phyloP scores from a whole-genome alignment of 176 grass and related monocot species.

The Oryza brachyantha region DNA sequence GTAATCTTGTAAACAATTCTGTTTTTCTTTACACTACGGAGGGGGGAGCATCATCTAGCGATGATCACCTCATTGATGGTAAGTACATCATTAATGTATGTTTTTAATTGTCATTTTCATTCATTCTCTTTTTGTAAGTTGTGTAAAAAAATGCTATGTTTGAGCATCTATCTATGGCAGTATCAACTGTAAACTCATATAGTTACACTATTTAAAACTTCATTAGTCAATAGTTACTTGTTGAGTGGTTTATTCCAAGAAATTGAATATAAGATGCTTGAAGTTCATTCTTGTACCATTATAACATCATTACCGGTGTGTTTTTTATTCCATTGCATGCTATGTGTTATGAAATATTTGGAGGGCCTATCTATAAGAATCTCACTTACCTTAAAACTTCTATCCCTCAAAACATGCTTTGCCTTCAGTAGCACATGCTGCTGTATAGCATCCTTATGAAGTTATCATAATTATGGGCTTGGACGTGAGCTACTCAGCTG shows the following conservation, averaged over 20 bases:
- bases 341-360: neutral
- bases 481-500: neutral
- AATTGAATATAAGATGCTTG: neutral
- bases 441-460: neutral
- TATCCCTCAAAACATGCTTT: neutral
- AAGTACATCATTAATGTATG: constrained; percentile 11
- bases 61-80: constrained; percentile 83
- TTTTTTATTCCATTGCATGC: neutral
- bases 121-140: neutral
- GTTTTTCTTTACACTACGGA: constrained; percentile 71
- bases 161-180: neutral
- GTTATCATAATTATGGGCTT: neutral
- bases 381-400: neutral
- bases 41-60: constrained; percentile 58
- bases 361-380: neutral
- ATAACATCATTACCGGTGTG: neutral
- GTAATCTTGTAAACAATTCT: constrained; percentile 97
- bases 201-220: neutral
- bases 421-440: neutral
- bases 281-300: neutral
- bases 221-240: neutral
- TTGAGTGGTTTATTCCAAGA: neutral
- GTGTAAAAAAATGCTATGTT: neutral
- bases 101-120: constrained; percentile 26
- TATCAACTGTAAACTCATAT: neutral